phyloP scores from a whole-genome alignment of 2,329 filamentous ascomycete species.

The Mycogone perniciosa region DNA sequence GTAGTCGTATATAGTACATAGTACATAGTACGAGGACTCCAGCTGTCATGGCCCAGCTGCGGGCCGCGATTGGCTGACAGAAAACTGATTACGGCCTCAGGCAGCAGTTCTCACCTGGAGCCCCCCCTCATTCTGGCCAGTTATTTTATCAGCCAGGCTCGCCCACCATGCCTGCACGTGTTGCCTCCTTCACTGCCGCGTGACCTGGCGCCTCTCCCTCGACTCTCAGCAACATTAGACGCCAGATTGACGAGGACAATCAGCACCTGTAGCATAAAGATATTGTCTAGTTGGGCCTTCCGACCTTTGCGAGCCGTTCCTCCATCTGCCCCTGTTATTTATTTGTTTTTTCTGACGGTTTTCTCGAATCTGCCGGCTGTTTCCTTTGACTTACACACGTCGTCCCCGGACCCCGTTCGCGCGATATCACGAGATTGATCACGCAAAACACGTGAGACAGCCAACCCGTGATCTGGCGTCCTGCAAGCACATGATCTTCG shows the following conservation, averaged over 20 bases:
- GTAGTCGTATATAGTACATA: too few relatives aligned
- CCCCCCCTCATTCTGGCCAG: background rate
- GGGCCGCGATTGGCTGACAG: background rate
- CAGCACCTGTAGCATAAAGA: constrained; percentile 11
- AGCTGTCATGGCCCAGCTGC: background rate
- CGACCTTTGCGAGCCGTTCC: background rate
- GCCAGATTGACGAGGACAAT: background rate
- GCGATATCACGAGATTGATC: constrained; percentile 45
- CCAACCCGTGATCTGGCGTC: constrained; percentile 39
- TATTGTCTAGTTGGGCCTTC: background rate
- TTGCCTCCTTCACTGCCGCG: constrained; percentile 33
- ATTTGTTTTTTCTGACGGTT: constrained; percentile 8
- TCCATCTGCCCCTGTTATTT: background rate
- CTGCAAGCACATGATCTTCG: constrained; percentile 39
- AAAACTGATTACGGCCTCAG: constrained; percentile 1
- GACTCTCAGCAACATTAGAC: constrained; percentile 8
- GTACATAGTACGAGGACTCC: too few relatives aligned
- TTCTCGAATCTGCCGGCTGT: constrained; percentile 10
- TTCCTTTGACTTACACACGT: constrained; percentile 23
- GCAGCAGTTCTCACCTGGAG: background rate
- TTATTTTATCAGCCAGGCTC: constrained; percentile 19
- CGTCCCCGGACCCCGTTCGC: constrained; percentile 23
- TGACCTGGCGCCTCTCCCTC: constrained; percentile 28
- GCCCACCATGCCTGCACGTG: constrained; percentile 35
- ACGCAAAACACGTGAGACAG: constrained; percentile 39